Base-by-base conservation (phyloP, 116 monocot genomes). In the Papilionanthe hybrid region DNA sequence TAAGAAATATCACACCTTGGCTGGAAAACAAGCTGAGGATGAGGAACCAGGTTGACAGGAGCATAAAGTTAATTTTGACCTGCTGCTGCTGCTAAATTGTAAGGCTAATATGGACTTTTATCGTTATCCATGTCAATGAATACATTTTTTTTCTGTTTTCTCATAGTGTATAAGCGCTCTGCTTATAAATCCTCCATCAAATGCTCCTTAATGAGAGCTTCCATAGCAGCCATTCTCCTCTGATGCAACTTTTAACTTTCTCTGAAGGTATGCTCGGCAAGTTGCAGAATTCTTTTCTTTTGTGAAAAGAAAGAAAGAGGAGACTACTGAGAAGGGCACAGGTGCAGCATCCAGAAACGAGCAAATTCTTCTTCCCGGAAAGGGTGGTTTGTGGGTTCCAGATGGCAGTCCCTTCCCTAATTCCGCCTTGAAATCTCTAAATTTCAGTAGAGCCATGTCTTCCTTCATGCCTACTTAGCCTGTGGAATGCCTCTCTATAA, bases 251-350 rank as follows among this genome's bases (percentile, higher is more conserved):
- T 29, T 19, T 30, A 5, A 37, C 1, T 19, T 77, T 18, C 58
- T 77, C 5, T 57, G 15, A 68, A 94, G 94, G 83, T 94, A 92
- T 83, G 94, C 94, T n/a, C 84, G 84, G 13, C 93, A 96, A 88
- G 96, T 96, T 66, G 92, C 96, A 3, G 88, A 89, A 57, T 96
- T 96, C 82, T 96, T 96, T 25, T 86, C 90, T 72, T 96, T 93
- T 81, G 93, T 96, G 79, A 92, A 93, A 80, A 88, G 84, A 84
- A 92, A 88, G 83, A 86, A 92, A 77, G 90, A 86, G 41, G 84
- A 43, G 29, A 13, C 79, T 13, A 55, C 84, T 50, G 79, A 85
- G 77, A 37, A 77, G 7, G 23, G 27, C 48, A 7, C 28, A 13
- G n/a, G 75, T 45, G 79, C n/a, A n/a, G 85, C 81, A 63, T 73